Evolutionary conservation across 768 basidiomycete species (phyloP), one percentile per base, ranked within the genome.

Genomic region (Coprinopsis marcescibilis): DNA sequence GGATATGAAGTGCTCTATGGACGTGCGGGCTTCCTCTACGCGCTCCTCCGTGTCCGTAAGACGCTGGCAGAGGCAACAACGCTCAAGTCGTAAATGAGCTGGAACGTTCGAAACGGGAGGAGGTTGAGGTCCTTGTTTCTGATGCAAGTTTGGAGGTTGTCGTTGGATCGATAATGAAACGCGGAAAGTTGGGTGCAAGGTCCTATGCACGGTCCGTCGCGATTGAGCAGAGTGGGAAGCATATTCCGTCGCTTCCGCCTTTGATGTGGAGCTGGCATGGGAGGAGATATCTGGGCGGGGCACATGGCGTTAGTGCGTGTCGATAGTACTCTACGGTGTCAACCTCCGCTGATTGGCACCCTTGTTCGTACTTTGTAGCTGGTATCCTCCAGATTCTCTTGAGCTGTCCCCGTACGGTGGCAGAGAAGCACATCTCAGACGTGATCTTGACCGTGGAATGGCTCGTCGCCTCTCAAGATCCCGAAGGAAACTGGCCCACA

Each of bases 251-350:
- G 15, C 30, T 46, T 11, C 51, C 56, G 34, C 55, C 73, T 1
- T 58, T 80, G 23, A 80, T 80, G 77, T 80, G 78, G 80, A 62
- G 59, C 8, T 81, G 80, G 80, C 72, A 77, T 52, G 63, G 68
- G n/a, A 77, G 70, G 51, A 62, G 72, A 19, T 80, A 80, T 54
- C 59, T 80, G 1, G 78, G 80, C 29, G 77, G 64, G 13, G 78
- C 77, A 2, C 80, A 81, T 62, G 80, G 80, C n/a, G 65, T 79
- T 44, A 75, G 79, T 76, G 47, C 37, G 76, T 63, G 25, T 23
- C 8, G 8, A n/a, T 8, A 32, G 29, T 5, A 40, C n/a, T n/a
- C n/a, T n/a, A n/a, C n/a, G n/a, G n/a, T n/a, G n/a, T n/a, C n/a
- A n/a, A n/a, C n/a, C n/a, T n/a, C n/a, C n/a, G n/a, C n/a, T n/a